phyloP scores from a whole-genome alignment of 768 basidiomycete species.

The Paxillus ammoniavirescens region DNA sequence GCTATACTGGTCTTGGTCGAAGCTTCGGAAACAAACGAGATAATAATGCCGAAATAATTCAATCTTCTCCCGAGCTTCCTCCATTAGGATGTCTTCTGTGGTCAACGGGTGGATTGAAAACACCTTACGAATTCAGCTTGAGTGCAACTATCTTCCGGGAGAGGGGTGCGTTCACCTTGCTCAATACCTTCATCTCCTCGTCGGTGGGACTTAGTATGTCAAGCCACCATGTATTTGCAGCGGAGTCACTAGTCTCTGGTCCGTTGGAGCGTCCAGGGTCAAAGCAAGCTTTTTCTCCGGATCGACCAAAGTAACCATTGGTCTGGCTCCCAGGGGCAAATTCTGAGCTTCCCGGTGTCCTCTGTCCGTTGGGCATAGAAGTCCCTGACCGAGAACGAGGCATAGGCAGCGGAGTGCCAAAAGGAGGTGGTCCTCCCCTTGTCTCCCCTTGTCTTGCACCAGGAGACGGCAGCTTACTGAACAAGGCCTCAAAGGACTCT shows the following conservation, averaged over 20 bases:
- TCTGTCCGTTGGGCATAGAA: conserved; percentile 8
- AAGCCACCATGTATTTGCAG: conserved; percentile 94
- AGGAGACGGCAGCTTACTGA: conserved; percentile 48
- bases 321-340: conserved; percentile 2
- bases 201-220: conserved; percentile 93
- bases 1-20: conserved; percentile 97
- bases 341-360: conserved; percentile 7
- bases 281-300: conserved; percentile 13
- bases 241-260: conserved; percentile 34
- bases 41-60: conserved; percentile 99
- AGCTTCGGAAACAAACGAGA: conserved; percentile 97
- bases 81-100: conserved; percentile 99
- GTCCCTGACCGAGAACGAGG: background rate
- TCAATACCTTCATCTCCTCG: conserved; percentile 96
- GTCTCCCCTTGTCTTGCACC: conserved; percentile 6
- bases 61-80: conserved; percentile 99
- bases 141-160: background rate
- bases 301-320: conserved; percentile 18
- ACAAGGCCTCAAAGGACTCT: conserved; percentile 90
- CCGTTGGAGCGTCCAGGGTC: conserved; percentile 21
- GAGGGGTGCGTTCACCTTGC: conserved; percentile 57
- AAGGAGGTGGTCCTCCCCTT: conserved; percentile 1
- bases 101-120: conserved; percentile 97
- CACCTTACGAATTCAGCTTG: conserved; percentile 50
- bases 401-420: conserved; percentile 10